Base-by-base conservation (phyloP, 768 basidiomycete genomes). In the Favolaschia claudopus region DNA sequence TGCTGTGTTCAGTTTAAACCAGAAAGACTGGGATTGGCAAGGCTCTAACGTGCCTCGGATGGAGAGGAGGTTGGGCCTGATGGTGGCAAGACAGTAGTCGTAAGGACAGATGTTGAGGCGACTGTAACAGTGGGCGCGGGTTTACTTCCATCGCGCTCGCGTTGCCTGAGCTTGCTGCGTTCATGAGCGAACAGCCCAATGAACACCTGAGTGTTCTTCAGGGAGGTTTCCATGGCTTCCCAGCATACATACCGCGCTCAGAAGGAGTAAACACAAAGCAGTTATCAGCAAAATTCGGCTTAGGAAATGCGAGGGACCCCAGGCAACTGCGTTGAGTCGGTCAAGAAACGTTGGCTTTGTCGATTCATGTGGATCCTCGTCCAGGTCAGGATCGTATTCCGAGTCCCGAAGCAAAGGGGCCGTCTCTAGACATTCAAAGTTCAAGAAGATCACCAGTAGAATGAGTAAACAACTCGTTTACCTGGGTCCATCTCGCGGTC, bases 161-260 rank as follows among this genome's bases (percentile, higher is more conserved):
- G 68, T 54, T 79, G 79, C n/a, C 85, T 84, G 48, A 95, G 81
- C 60, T 86, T 88, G 69, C 91, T 89, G 70, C 93, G 87, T 1
- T 89, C 89, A 12, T 96, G 96, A 29, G 94, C 90, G 72, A 95
- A 98, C 5, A 99, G 79, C 9, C 96, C 96, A 60, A 96, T 89
- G 74, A 96, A 96, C 17, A 93, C 82, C 83, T 85, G 34, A 22
- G 25, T 25, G 36, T 25, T n/a, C n/a, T n/a, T n/a, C n/a, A n/a
- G n/a, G n/a, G n/a, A n/a, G n/a, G n/a, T n/a, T n/a, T n/a, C n/a
- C n/a, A n/a, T n/a, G 13, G n/a, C 7, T 24, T 12, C 37, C 40
- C 27, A 24, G 15, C 19, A 2, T 34, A 71, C 79, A 60, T 60
- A 83, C 82, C 7, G 92, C 91, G 63, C 85, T 88, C 44, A 94